These are phyloP conservation scores for Fonsecaea pedrosoi DNA, from an alignment of 2,329 filamentous ascomycete genomes.

Conservation along the genomic window DNA sequence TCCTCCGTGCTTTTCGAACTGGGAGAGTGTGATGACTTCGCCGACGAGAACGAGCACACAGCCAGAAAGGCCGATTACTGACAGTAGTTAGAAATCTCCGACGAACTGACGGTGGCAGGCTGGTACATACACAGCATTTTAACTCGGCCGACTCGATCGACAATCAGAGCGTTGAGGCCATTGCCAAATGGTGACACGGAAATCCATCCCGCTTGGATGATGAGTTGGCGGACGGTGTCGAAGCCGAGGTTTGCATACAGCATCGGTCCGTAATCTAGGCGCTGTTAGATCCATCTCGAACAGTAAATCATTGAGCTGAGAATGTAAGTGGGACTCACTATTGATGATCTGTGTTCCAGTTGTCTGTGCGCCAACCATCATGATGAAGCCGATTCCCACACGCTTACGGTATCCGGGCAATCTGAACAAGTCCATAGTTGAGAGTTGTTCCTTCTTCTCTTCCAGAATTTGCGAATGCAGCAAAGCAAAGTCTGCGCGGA, in stretches of 20 bases:
- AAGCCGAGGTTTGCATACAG: constrained; percentile 30
- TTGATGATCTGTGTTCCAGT: constrained; percentile 23
- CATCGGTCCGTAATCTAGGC: constrained; percentile 30
- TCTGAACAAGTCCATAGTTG: constrained; percentile 19
- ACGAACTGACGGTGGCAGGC: background rate
- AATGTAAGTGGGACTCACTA: constrained; percentile 1
- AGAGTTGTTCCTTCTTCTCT: constrained; percentile 12
- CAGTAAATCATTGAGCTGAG: background rate
- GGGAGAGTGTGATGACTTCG: constrained; percentile 55
- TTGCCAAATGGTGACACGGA: constrained; percentile 28
- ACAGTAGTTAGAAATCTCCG: background rate
- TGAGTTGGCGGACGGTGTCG: constrained; percentile 22
- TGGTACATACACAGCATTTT: constrained; percentile 38
- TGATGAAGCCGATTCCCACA: constrained; percentile 17
- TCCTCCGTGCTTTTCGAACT: constrained; percentile 52
- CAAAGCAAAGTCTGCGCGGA: constrained; percentile 13
- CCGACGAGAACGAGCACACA: constrained; percentile 44
- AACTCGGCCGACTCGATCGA: constrained; percentile 49
- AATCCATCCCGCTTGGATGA: constrained; percentile 33
- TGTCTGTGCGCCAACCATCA: constrained; percentile 15
- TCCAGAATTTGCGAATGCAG: constrained; percentile 7
- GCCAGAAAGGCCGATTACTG: constrained; percentile 47
- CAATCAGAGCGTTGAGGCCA: constrained; percentile 43
- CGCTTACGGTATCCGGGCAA: constrained; percentile 23
- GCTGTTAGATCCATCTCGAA: constrained; percentile 3